These are phyloP conservation scores for Aspergillus leporis DNA, from an alignment of 495 filamentous ascomycete species.

Conservation along the genomic window DNA sequence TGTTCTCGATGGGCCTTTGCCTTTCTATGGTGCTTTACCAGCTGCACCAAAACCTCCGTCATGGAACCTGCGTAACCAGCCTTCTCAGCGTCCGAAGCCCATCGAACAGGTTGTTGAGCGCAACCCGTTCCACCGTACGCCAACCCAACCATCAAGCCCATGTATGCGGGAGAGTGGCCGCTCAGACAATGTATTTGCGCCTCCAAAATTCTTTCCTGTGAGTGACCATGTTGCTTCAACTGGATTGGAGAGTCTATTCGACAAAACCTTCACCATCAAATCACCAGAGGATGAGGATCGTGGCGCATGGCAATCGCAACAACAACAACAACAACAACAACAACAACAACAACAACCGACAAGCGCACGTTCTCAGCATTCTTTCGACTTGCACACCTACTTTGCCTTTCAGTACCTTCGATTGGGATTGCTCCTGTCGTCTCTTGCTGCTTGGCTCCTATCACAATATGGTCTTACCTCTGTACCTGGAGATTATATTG, in stretches of 20 bases:
- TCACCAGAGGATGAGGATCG: conserved; percentile 40
- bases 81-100: conserved; percentile 32
- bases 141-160: conserved; percentile 19
- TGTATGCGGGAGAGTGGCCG: conserved; percentile 23
- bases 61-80: conserved; percentile 62
- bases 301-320: conserved; percentile 22
- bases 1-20: conserved; percentile 44
- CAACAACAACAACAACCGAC: conserved; percentile 15
- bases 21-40: conserved; percentile 65
- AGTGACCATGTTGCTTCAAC: conserved; percentile 45
- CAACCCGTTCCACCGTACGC: conserved; percentile 39
- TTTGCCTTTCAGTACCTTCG: conserved; percentile 35
- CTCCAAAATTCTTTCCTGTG: conserved; percentile 52
- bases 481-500: conserved; percentile 42
- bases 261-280: conserved; percentile 45
- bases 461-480: conserved; percentile 35
- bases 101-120: conserved; percentile 37
- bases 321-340: no score
- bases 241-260: conserved; percentile 49
- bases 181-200: conserved; percentile 42
- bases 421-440: conserved; percentile 32
- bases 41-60: conserved; percentile 64
- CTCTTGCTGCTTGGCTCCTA: conserved; percentile 35
- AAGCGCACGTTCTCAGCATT: conserved; percentile 11
- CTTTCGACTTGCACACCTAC: conserved; percentile 16